These are phyloP conservation scores for Ceratocystiopsis minuta DNA, from an alignment of 2,329 filamentous ascomycete species.

Conservation along the genomic window DNA sequence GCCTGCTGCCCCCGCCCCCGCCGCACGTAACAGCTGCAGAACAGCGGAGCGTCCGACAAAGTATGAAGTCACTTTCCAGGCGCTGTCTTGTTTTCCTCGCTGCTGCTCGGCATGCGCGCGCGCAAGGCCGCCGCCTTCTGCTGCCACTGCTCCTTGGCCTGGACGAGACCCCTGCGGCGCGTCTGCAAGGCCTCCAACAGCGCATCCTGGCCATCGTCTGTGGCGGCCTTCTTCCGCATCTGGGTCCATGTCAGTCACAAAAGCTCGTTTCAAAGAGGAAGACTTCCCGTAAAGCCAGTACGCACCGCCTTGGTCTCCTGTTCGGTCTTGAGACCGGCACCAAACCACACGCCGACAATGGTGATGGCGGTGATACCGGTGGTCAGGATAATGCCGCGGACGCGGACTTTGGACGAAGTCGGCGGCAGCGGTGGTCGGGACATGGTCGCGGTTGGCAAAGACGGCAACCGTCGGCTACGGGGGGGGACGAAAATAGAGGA, in stretches of 20 bases:
- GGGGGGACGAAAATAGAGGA: background rate
- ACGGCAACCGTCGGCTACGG: no score
- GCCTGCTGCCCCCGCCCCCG: no score
- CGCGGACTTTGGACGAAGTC: slow-evolving; percentile 1
- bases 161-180: slow-evolving; percentile 11
- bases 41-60: no score
- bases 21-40: no score
- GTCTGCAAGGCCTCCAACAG: slow-evolving; percentile 15
- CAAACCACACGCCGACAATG: slow-evolving; percentile 15
- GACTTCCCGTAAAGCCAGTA: background rate
- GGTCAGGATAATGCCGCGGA: slow-evolving; percentile 9
- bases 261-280: no score
- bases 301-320: slow-evolving; percentile 10
- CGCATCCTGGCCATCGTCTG: slow-evolving; percentile 12
- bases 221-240: slow-evolving; percentile 8
- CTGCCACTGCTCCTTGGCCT: slow-evolving; percentile 13
- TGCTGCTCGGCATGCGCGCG: slow-evolving; percentile 11
- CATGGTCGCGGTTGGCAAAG: no score
- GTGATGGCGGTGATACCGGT: slow-evolving; percentile 14
- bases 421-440: no score
- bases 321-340: slow-evolving; percentile 17
- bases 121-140: slow-evolving; percentile 14
- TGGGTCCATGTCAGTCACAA: background rate
- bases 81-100: background rate
- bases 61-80: no score